Percentiles rank a stretch among this genome's conserved stretches.
These are phyloP conservation scores for Fusarium haematococcum DNA, from an alignment of 2,329 filamentous ascomycete species.

Conservation along the genomic window DNA sequence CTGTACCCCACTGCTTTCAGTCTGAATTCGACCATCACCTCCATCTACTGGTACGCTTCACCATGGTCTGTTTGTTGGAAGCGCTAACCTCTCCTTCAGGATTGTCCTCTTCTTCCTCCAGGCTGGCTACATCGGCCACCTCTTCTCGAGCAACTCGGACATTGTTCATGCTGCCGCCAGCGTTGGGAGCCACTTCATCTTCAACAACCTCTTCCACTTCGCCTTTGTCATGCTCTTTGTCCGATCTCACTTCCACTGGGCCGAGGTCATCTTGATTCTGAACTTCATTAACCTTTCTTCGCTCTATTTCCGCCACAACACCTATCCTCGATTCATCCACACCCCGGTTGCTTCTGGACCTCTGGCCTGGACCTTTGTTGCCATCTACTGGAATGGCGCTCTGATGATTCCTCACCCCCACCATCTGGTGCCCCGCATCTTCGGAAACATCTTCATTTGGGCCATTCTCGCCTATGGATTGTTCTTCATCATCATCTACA, in stretches of 20 bases:
- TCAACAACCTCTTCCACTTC: slow-evolving; percentile 86
- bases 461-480: slow-evolving; percentile 79
- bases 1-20: slow-evolving; percentile 78
- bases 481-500: slow-evolving; percentile 80
- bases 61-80: not conserved
- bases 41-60: slow-evolving; percentile 78
- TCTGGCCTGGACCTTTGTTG: slow-evolving; percentile 85
- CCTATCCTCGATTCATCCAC: slow-evolving; percentile 80
- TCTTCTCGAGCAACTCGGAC: slow-evolving; percentile 76
- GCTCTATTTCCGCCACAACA: slow-evolving; percentile 84
- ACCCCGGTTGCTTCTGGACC: slow-evolving; percentile 80
- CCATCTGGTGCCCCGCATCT: slow-evolving; percentile 76
- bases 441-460: slow-evolving; percentile 92
- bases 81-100: slow-evolving; percentile 56
- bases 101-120: slow-evolving; percentile 81
- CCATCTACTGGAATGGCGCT: slow-evolving; percentile 90
- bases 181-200: slow-evolving; percentile 85
- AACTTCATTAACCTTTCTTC: slow-evolving; percentile 85
- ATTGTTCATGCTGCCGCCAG: slow-evolving; percentile 77
- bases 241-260: slow-evolving; percentile 78
- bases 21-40: slow-evolving; percentile 72
- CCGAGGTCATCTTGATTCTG: slow-evolving; percentile 79
- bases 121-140: slow-evolving; percentile 78
- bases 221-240: slow-evolving; percentile 88
- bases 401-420: slow-evolving; percentile 79